These are phyloP conservation scores for Pseudocercospora fijiensis DNA, from an alignment of 2,329 filamentous ascomycete species.

Conservation along the genomic window DNA sequence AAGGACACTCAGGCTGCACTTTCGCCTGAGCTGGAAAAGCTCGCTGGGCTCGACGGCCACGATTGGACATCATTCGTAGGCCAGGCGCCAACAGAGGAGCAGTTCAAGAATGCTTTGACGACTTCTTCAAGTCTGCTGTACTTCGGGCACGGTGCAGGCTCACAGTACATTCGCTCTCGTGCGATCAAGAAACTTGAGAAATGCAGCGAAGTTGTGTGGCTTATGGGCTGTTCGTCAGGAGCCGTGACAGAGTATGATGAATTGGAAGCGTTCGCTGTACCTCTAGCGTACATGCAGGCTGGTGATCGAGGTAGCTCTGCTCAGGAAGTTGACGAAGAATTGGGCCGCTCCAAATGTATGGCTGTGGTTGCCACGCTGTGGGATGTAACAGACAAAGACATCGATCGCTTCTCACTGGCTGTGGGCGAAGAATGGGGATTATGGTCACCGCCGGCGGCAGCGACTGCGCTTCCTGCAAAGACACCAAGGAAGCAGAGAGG, in stretches of 20 bases:
- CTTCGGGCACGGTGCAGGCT: constrained; percentile 93
- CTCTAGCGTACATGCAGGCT: constrained; percentile 87
- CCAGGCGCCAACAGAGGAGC: constrained; percentile 69
- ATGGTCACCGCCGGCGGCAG: constrained; percentile 37
- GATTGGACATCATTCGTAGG: constrained; percentile 68
- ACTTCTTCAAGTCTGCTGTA: constrained; percentile 76
- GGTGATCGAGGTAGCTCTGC: constrained; percentile 51
- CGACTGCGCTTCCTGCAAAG: constrained; percentile 29
- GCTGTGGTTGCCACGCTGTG: constrained; percentile 90
- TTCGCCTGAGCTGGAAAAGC: constrained; percentile 59
- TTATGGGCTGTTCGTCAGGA: constrained; percentile 93
- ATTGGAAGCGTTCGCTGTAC: constrained; percentile 87
- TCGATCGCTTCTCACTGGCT: constrained; percentile 82
- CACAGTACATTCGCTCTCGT: constrained; percentile 86
- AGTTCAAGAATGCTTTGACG: constrained; percentile 69
- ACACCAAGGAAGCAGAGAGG: constrained; percentile 31
- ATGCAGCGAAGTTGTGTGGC: constrained; percentile 58
- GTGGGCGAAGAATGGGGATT: constrained; percentile 87
- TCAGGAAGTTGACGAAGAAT: neutral
- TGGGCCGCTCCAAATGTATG: constrained; percentile 42
- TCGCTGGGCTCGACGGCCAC: constrained; percentile 32
- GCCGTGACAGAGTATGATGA: constrained; percentile 76
- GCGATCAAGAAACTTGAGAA: constrained; percentile 69
- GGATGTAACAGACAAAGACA: constrained; percentile 97
- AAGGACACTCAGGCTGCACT: constrained; percentile 76